phyloP scores from a whole-genome alignment of 768 basidiomycete species.

The Mycena rosella region DNA sequence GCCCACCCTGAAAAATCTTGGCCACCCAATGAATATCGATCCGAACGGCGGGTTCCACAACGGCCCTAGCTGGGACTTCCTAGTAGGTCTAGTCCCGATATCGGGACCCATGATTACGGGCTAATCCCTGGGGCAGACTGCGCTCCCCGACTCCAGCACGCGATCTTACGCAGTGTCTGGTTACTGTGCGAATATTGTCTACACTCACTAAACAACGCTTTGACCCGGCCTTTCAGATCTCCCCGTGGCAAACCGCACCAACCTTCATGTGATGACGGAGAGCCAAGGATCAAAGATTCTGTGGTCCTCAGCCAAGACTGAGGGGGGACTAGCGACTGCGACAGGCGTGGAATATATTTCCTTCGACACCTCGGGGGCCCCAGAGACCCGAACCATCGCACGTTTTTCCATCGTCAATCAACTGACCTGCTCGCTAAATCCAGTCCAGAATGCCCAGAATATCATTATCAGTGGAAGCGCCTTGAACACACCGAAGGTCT shows the following conservation, averaged over 20 bases:
- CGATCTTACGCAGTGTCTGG: slow-evolving; percentile 27
- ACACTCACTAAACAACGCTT: too few species aligned
- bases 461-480: slow-evolving; percentile 28
- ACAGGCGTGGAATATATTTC: slow-evolving; percentile 32
- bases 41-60: slow-evolving; percentile 29
- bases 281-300: slow-evolving; percentile 30
- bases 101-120: too few species aligned
- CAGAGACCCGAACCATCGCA: slow-evolving; percentile 13
- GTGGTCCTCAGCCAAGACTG: slow-evolving; percentile 9
- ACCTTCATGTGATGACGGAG: slow-evolving; percentile 29
- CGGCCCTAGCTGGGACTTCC: slow-evolving; percentile 25
- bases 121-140: slow-evolving; percentile 9
- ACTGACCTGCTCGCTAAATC: background rate
- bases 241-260: slow-evolving; percentile 24
- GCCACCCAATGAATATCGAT: slow-evolving; percentile 20
- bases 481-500: slow-evolving; percentile 25
- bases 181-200: slow-evolving; percentile 7
- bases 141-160: slow-evolving; percentile 21
- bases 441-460: slow-evolving; percentile 18
- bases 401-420: background rate
- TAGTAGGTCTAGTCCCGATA: background rate
- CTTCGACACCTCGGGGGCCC: slow-evolving; percentile 3
- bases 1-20: slow-evolving; percentile 8
- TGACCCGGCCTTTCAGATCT: background rate
- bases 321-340: slow-evolving; percentile 7